These are phyloP conservation scores for Lanmaoa pseudosensibilis DNA, from an alignment of 768 basidiomycete genomes.

Conservation along the genomic window DNA sequence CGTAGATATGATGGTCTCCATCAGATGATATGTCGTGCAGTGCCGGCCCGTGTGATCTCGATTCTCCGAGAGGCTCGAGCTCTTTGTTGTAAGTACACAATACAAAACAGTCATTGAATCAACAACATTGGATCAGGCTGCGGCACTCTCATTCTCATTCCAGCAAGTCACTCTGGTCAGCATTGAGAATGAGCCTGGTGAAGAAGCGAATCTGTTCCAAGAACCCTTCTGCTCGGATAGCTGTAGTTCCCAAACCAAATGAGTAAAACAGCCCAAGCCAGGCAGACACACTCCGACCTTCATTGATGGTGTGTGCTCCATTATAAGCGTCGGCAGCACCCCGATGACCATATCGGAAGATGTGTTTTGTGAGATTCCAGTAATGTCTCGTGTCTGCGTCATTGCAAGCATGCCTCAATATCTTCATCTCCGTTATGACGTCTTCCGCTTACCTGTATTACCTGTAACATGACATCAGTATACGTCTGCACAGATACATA, in stretches of 20 bases:
- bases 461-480: constrained; percentile 14
- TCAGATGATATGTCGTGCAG: neutral
- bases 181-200: constrained; percentile 34
- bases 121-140: neutral
- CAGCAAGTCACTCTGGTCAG: constrained; percentile 29
- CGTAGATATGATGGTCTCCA: neutral
- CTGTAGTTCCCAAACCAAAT: constrained; percentile 12
- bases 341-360: constrained; percentile 47
- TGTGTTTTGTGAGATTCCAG: constrained; percentile 46
- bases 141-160: constrained; percentile 9
- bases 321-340: constrained; percentile 35
- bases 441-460: constrained; percentile 24
- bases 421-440: constrained; percentile 21
- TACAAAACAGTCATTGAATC: neutral
- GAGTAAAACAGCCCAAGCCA: constrained; percentile 5
- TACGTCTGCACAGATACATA: neutral
- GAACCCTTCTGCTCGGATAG: constrained; percentile 30
- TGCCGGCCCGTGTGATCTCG: neutral
- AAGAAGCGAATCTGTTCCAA: constrained; percentile 35
- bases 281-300: constrained; percentile 18
- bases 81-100: neutral
- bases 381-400: constrained; percentile 44
- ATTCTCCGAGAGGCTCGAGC: neutral
- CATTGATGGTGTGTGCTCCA: constrained; percentile 32
- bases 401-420: constrained; percentile 13